Evolutionary conservation across 2,329 filamentous ascomycete species (phyloP), one percentile per base, ranked within the genome.

Genomic region (Beauveria scarabaeidicola): DNA sequence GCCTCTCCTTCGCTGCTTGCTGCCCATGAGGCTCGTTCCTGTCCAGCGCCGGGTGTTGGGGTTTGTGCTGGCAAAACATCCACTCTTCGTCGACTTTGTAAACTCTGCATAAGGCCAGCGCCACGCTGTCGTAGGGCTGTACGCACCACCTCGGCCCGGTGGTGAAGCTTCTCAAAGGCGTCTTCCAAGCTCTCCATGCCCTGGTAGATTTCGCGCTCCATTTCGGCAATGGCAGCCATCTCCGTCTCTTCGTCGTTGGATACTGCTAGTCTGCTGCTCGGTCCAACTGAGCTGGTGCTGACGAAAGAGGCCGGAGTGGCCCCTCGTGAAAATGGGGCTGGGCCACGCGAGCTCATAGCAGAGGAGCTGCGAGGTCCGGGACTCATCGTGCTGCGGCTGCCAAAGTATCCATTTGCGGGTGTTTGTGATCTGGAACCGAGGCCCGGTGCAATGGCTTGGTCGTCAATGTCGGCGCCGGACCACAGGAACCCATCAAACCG

Each of bases 141-240:
- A 5, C 93, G 86, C 17, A 97, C 89, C 19, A 80, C 73, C 74
- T 97, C 91, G 2, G 93, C 93, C 68, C 87, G 88, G 65, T 85
- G 82, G 70, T 97, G 93, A n/a, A 97, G 79, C 29, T 84, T 85
- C 75, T 97, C 93, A 66, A 97, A 97, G 0, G 92, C 91, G 69
- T 97, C 91, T 73, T 97, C 93, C 25, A 97, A 81, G 0, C 86
- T 86, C 74, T 97, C 93, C 93, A 97, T 97, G 63, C 92, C 90
- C 38, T 85, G 81, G 74, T 93, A 97, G 61, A 97, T 96, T 68
- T 96, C 91, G 7, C 91, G 85, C 73, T 97, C 93, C 43, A 97
- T 86, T 73, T 97, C 93, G 8, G 91, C 91, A 6, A 97, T 81
- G 1, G 90, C 89, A 0, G 89, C 89, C 67, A 97, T 92, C 71